Evolutionary conservation across 2,329 filamentous ascomycete species (phyloP), one percentile per base, ranked within the genome.

Genomic region (Curvularia verruculosa): DNA sequence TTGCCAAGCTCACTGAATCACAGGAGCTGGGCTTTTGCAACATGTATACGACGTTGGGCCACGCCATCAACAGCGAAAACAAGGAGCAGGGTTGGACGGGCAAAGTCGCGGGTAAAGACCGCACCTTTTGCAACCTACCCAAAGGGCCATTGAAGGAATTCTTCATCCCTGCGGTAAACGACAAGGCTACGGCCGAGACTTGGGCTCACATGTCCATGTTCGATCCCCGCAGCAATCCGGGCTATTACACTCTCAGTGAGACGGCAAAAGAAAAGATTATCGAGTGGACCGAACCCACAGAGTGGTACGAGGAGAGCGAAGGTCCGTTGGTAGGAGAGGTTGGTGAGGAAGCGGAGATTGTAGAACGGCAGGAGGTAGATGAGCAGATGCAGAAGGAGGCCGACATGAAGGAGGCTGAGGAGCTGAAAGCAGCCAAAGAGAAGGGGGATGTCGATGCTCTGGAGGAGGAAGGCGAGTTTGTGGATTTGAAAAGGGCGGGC

Each of bases 191-290:
- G 10, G 91, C 96, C 67, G 95, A 98, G 80, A 87, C 88, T 0
- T 80, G 80, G 61, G 94, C 94, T 26, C 95, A 98, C 76, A 91
- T 88, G 81, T 81, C 85, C 83, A 82, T 95, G 89, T 95, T 95
- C 65, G 87, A 87, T 50, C 82, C 86, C 1, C 82, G 82, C 58
- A 83, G 87, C 43, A 94, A 95, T 67, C 88, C 90, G 1, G 89
- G 86, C 1, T 94, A 92, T 68, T 84, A 85, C 59, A 82, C 80
- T 52, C 81, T 95, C 73, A 79, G 85, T n/a, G 82, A 86, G 48
- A 82, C 87, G 52, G 89, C 90, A 4, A 86, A 85, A 60, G 82
- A 84, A 59, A 75, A 88, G 68, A 84, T 95, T 50, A 82, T 84
- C 4, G 77, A 80, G 37, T 94, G 90, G 90, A 76, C 83, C 4